A percentile compares a stretch with the other conserved stretches of the same genome.
Evolutionary conservation across 2,329 filamentous ascomycete genomes (phyloP).

Genomic region (Cladosporium sp.): DNA sequence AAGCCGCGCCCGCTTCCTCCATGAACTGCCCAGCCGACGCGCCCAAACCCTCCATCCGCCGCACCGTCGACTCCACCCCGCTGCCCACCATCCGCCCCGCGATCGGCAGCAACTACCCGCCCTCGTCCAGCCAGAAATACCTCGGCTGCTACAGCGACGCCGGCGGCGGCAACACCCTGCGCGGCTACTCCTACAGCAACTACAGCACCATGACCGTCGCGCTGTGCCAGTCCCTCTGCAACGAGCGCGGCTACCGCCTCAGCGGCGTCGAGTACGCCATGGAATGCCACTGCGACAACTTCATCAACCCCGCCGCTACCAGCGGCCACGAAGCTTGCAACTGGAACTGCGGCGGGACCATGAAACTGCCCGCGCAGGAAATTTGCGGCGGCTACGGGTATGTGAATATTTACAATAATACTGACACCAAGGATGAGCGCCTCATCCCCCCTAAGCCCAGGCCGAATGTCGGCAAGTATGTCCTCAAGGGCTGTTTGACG

Average conservation of each 20-base stretch:
- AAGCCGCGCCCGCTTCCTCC: constrained; percentile 24
- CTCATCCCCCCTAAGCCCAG: constrained; percentile 19
- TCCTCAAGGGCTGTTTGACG: constrained; percentile 20
- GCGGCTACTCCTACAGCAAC: constrained; percentile 21
- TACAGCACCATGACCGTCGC: constrained; percentile 30
- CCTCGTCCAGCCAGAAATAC: constrained; percentile 25
- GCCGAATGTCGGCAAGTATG: constrained; percentile 22
- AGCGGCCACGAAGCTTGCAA: constrained; percentile 19
- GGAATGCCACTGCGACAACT: constrained; percentile 33
- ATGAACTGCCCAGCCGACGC: constrained; percentile 27
- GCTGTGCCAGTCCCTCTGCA: constrained; percentile 31
- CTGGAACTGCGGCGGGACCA: constrained; percentile 27
- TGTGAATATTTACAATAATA: constrained; percentile 32
- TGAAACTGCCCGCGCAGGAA: constrained; percentile 20
- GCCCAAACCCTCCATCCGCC: constrained; percentile 21
- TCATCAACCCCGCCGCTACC: constrained; percentile 26
- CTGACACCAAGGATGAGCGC: constrained; percentile 25
- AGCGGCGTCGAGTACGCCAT: constrained; percentile 30
- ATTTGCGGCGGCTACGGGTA: constrained; percentile 29
- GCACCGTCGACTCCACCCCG: constrained; percentile 28
- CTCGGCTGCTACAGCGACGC: constrained; percentile 34
- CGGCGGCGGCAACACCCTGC: constrained; percentile 22
- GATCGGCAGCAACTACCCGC: constrained; percentile 19
- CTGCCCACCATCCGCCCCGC: constrained; percentile 24
- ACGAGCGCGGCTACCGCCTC: constrained; percentile 24